Base-by-base conservation (phyloP, 306 rosid species). In the Cicer cuneatum region DNA sequence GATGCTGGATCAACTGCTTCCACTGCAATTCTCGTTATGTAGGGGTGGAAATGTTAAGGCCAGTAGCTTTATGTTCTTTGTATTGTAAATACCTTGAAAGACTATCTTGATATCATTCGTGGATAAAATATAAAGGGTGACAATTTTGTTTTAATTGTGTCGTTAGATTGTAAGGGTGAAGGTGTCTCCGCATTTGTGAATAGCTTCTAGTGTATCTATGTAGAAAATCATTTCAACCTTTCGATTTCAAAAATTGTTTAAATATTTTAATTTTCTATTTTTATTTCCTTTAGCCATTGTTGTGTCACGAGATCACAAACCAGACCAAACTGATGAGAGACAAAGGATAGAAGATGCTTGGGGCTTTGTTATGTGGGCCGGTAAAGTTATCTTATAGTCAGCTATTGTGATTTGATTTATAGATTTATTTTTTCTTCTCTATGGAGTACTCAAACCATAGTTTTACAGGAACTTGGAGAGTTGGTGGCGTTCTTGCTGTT, bases 1-100 rank as follows among this genome's bases (percentile, higher is more conserved):
- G 98, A 94, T 81, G 98, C 97, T 78, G 98, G 98, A 66, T 94
- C 98, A 63, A 94, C 98, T 81, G 98, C 97, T 83, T 94, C 98
- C 71, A 94, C 96, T 71, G 98, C 98, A 41, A 94, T 94, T 74
- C 88, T 94, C 47, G 98, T 91, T 70, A 73, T 93, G 96, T 88
- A 85, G 97, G 85, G 90, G 87, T 62, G 98, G 98, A 66, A 86
- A 86, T 66, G 98, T 97, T 91, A 86, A 84, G 91, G 64, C 75
- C 37, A 11, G 45, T 72, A 39, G 54, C 38, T 38, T 21, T 39
- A 35, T 72, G 7, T 19, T 56, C n/a, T 7, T 7, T 52, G 19
- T 59, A 15, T 47, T 16, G 16, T 35, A 57, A 41, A 24, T 53
- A 19, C 18, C 5, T 47, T 69, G 63, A 53, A 69, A 61, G 63